Evolutionary conservation across 768 basidiomycete species (phyloP).

Genomic region (Pleurotus tuoliensis): DNA sequence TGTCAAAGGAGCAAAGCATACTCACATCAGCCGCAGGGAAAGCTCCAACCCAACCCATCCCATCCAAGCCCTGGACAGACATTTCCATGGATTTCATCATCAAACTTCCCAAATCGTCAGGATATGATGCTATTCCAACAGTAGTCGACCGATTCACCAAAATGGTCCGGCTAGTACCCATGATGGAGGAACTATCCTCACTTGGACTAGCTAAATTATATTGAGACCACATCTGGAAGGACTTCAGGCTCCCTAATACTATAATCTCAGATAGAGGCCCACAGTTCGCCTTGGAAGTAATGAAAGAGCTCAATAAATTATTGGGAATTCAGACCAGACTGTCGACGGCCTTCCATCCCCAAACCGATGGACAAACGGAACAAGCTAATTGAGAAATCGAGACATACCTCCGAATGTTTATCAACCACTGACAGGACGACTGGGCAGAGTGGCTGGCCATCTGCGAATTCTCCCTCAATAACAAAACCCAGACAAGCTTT

Average conservation of each 20-base stretch:
- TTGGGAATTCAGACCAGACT: conserved; percentile 16
- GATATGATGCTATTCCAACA: conserved; percentile 23
- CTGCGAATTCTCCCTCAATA: conserved; percentile 11
- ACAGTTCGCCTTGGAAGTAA: too few species aligned
- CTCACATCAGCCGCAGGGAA: neutral
- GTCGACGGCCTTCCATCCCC: conserved; percentile 35
- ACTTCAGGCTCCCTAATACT: too few species aligned
- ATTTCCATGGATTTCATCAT: conserved; percentile 9
- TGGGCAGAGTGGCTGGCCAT: conserved; percentile 15
- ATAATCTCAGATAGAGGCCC: too few species aligned
- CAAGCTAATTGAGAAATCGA: conserved; percentile 27
- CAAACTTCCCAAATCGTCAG: conserved; percentile 24
- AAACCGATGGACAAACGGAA: conserved; percentile 24
- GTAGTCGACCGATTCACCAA: conserved; percentile 16
- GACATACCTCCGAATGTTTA: conserved; percentile 23
- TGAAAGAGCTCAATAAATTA: too few species aligned
- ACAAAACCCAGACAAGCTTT: conserved; percentile 10
- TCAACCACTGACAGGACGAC: conserved; percentile 18
- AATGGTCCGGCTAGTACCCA: neutral
- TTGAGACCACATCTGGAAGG: conserved; percentile 18
- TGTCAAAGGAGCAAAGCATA: neutral
- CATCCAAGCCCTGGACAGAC: conserved; percentile 21
- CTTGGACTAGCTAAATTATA: neutral
- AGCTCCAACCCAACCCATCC: conserved; percentile 10
- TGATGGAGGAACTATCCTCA: neutral